Percentiles rank a stretch among this genome's conserved stretches.
Evolutionary conservation across 257 asterid genomes (phyloP).

Genomic region (Craterostigma plantagineum): DNA sequence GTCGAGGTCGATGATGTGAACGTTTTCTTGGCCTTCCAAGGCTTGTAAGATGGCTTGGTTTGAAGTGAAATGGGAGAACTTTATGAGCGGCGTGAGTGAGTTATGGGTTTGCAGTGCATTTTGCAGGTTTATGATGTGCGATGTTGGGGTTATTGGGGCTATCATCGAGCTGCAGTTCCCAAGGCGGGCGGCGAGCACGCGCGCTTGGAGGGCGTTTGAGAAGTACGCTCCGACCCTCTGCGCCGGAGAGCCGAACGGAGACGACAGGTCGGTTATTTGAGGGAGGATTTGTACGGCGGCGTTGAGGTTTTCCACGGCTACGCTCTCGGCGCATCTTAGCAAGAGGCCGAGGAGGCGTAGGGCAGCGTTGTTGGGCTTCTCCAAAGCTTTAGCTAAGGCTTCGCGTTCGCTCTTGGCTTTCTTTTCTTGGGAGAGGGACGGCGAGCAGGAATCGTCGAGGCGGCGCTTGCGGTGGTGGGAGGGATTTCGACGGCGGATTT

Average conservation of each 20-base stretch:
- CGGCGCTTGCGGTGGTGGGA: no score
- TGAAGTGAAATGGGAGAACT: slow-evolving; percentile 89
- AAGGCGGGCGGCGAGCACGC: slow-evolving; percentile 46
- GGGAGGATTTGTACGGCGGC: slow-evolving; percentile 59
- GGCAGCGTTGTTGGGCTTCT: slow-evolving; percentile 12
- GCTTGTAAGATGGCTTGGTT: slow-evolving; percentile 83
- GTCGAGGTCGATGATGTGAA: slow-evolving; percentile 89
- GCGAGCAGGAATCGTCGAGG: no score
- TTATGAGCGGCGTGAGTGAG: slow-evolving; percentile 57
- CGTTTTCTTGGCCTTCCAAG: slow-evolving; percentile 61
- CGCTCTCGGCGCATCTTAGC: slow-evolving; percentile 79
- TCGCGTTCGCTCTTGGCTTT: no score
- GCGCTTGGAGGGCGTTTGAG: slow-evolving; percentile 69
- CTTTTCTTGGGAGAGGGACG: no score
- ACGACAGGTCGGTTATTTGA: slow-evolving; percentile 64
- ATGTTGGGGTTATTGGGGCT: slow-evolving; percentile 11
- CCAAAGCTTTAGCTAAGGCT: no score
- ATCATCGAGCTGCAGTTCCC: slow-evolving; percentile 43
- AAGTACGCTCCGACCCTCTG: slow-evolving; percentile 93
- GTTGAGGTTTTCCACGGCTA: slow-evolving; percentile 53
- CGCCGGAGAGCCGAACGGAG: slow-evolving; percentile 87
- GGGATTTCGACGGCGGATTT: no score
- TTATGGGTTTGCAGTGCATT: slow-evolving; percentile 63
- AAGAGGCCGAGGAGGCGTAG: slow-evolving; percentile 64
- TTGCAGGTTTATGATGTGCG: slow-evolving; percentile 48